Conservation (phyloP, 345 rosid genomes). For the Combretum micranthum region DNA sequence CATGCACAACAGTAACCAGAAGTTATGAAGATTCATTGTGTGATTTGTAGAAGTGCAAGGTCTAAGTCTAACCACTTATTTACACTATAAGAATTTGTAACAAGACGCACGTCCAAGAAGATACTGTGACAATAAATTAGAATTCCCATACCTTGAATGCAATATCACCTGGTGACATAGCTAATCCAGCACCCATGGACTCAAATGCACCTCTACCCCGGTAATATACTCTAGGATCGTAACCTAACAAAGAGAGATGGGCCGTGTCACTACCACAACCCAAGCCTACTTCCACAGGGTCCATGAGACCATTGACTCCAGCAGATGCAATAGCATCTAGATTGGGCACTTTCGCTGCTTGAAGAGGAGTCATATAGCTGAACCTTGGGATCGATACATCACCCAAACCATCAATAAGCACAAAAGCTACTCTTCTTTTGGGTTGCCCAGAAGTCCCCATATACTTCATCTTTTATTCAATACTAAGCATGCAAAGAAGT, state of each 20-base stretch:
- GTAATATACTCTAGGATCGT: slow-evolving; percentile 86
- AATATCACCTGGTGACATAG: slow-evolving; percentile 95
- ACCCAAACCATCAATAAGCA: slow-evolving; percentile 86
- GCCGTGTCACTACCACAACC: slow-evolving; percentile 98
- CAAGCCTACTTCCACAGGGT: slow-evolving; percentile 98
- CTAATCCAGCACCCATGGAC: slow-evolving; percentile 96
- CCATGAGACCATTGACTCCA: slow-evolving; percentile 92
- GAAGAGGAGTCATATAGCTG: slow-evolving; percentile 72
- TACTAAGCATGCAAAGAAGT: no score
- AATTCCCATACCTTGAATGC: slow-evolving; percentile 51
- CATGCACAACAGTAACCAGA: no score
- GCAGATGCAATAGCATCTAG: slow-evolving; percentile 85
- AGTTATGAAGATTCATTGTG: no score
- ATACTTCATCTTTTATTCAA: not conserved
- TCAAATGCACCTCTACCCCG: slow-evolving; percentile 94
- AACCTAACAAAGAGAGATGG: slow-evolving; percentile 88
- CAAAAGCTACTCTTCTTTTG: slow-evolving; percentile 75
- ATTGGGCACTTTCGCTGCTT: slow-evolving; percentile 66
- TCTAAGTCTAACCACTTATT: no score
- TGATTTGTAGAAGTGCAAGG: no score
- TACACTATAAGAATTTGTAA: no score
- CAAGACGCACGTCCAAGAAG: not conserved
- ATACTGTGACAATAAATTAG: not conserved
- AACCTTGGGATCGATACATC: slow-evolving; percentile 78
- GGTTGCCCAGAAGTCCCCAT: slow-evolving; percentile 35